These are phyloP conservation scores for Inga laurina DNA, from an alignment of 306 rosid genomes.

Conservation along the genomic window DNA sequence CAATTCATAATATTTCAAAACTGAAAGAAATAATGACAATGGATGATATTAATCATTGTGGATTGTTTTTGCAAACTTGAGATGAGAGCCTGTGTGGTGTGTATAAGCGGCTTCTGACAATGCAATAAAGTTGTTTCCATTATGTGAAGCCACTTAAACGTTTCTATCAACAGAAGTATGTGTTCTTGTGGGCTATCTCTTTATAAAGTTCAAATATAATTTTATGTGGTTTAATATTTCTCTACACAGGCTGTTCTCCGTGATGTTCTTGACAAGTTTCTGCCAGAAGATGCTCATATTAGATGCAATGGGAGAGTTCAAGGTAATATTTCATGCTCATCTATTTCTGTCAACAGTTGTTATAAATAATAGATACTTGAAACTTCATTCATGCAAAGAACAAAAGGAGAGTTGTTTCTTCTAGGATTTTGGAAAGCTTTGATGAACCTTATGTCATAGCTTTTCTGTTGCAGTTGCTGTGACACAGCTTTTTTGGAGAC, in stretches of 20 bases:
- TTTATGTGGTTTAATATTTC: slow-evolving; percentile 16
- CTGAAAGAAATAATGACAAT: neutral
- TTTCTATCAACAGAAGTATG: neutral
- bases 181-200: neutral
- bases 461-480: slow-evolving; percentile 75
- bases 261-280: slow-evolving; percentile 68
- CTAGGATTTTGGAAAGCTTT: slow-evolving; percentile 11
- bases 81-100: neutral
- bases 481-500: slow-evolving; percentile 93
- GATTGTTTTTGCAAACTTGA: neutral
- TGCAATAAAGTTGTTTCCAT: slow-evolving; percentile 6
- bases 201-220: slow-evolving; percentile 6
- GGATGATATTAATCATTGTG: neutral
- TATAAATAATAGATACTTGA: neutral
- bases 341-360: slow-evolving; percentile 8
- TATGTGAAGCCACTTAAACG: neutral
- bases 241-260: slow-evolving; percentile 84
- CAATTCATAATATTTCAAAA: neutral
- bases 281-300: slow-evolving; percentile 83
- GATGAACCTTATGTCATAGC: slow-evolving; percentile 17
- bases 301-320: slow-evolving; percentile 91
- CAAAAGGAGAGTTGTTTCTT: slow-evolving; percentile 18
- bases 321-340: slow-evolving; percentile 50
- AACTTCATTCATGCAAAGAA: neutral
- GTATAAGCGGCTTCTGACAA: slow-evolving; percentile 11